These are phyloP conservation scores for Hydnum rufescens DNA, from an alignment of 768 basidiomycete genomes.

Conservation along the genomic window DNA sequence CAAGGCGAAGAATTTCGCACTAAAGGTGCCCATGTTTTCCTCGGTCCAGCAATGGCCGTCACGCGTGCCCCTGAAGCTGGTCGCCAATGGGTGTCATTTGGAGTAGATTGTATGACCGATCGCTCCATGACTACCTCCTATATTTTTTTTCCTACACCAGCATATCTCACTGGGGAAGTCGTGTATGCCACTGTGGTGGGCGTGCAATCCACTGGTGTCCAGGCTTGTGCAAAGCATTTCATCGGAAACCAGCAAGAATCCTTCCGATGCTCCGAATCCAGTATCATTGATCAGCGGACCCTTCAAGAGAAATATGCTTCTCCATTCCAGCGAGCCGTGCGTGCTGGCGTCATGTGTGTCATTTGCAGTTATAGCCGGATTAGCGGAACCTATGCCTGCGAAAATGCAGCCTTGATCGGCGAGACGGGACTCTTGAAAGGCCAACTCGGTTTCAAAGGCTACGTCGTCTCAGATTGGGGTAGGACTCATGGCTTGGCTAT, in stretches of 20 bases:
- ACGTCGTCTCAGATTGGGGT: conserved; percentile 30
- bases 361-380: conserved; percentile 20
- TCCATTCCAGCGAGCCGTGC: conserved; percentile 31
- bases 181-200: conserved; percentile 65
- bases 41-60: conserved; percentile 31
- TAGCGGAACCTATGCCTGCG: conserved; percentile 12
- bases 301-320: conserved; percentile 15
- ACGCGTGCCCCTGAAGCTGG: conserved; percentile 28
- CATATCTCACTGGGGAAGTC: conserved; percentile 45
- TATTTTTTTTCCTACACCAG: conserved; percentile 37
- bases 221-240: conserved; percentile 31
- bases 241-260: neutral
- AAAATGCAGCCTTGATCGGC: conserved; percentile 5
- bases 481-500: conserved; percentile 29
- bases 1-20: conserved; percentile 12
- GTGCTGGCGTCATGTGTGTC: conserved; percentile 43
- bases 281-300: neutral
- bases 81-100: conserved; percentile 33
- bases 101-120: neutral
- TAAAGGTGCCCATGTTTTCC: conserved; percentile 18
- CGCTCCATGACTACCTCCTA: conserved; percentile 71
- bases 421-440: conserved; percentile 13
- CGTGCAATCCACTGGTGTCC: conserved; percentile 56
- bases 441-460: conserved; percentile 15
- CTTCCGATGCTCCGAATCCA: neutral